Evolutionary conservation across 148 eudicot genomes (phyloP), one percentile per base, ranked within the genome.

Genomic region (Rhododendron simsii): DNA sequence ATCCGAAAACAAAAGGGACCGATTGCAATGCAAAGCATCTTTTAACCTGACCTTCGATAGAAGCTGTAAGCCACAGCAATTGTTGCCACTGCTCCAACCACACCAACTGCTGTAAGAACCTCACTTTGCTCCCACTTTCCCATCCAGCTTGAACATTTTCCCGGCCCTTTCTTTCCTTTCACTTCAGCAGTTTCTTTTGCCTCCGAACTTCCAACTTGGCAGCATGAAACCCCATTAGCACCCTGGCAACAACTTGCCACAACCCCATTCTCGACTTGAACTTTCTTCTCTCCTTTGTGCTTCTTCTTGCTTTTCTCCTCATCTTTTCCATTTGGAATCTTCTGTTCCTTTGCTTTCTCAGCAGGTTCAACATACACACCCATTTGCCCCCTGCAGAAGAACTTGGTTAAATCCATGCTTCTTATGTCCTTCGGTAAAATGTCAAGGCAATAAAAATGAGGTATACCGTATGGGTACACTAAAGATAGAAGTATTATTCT

Each of bases 341-440:
- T 92, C 86, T 85, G 90, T 86, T 87, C 89, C 5, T 86, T 89
- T 55, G 26, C 87, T 48, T 92, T 88, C 41, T 89, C 92, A 88
- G 90, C 85, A 84, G 83, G 88, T 82, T 94, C 90, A 65, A 80
- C 82, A 78, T 53, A 81, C 84, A 88, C 90, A 61, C 98, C 96
- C 99, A 96, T 96, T 89, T 94, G 95, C 57, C 99, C 99, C 90
- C 99, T 96, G 93, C 80, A 90, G 81, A 85, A 84, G 30, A 85
- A 57, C 20, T 51, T 7, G 39, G 84, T 44, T 50, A 81, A 63
- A 37, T 80, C 26, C 47, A 85, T 33, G 21, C 28, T 41, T 71
- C 44, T 57, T 48, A 33, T 14, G 15, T 18, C 13, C 13, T 53
- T 59, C 13, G 9, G 48, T 20, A 21, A 63, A 26, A n/a, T 44